A percentile compares a stretch with the other conserved stretches of the same genome.
These are phyloP conservation scores for Beauveria varroae DNA, from an alignment of 2,329 filamentous ascomycete species.

Conservation along the genomic window DNA sequence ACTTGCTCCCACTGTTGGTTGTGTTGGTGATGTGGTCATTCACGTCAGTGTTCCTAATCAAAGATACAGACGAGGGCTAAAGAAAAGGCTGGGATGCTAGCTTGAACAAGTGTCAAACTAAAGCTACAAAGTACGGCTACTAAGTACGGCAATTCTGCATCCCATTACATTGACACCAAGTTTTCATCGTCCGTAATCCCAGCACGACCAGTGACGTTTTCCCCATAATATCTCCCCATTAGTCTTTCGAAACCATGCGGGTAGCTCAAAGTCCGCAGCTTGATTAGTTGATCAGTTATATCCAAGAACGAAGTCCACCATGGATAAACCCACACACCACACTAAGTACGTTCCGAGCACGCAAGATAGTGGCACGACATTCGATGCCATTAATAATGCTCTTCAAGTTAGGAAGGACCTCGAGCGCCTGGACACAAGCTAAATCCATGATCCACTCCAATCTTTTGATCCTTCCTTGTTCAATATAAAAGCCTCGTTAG, in stretches of 20 bases:
- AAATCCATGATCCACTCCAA: background rate
- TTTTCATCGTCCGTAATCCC: background rate
- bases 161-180: no score
- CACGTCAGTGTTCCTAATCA: no score
- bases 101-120: background rate
- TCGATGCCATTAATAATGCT: background rate
- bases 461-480: background rate
- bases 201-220: background rate
- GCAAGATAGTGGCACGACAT: background rate
- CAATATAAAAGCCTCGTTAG: background rate
- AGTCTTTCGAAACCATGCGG: background rate
- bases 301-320: background rate
- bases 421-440: background rate
- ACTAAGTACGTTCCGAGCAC: background rate
- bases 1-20: no score
- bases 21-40: no score
- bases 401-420: background rate
- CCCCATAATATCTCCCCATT: background rate
- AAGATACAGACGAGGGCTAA: no score
- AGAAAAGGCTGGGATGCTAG: background rate
- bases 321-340: background rate
- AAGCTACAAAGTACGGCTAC: background rate
- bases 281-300: no score
- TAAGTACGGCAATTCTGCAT: background rate
- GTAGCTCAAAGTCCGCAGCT: slow-evolving; percentile 1